Evolutionary conservation across 208 protist genomes (phyloP).

Genomic region (Wallacemonas collosoma): DNA sequence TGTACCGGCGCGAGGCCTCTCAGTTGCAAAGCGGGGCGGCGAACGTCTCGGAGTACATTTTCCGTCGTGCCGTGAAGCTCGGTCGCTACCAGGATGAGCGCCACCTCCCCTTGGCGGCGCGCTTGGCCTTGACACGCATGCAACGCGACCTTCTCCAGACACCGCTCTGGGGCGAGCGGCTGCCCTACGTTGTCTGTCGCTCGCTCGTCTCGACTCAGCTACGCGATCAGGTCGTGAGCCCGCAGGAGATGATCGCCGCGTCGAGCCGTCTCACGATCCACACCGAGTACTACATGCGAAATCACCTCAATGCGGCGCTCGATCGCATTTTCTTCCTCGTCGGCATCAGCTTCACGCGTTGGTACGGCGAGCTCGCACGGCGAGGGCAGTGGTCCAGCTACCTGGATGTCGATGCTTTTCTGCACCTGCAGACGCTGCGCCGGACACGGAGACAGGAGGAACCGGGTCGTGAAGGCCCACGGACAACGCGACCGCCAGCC

Average conservation of each 20-base stretch:
- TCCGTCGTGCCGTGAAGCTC: conserved; percentile 80
- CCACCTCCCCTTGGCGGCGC: conserved; percentile 65
- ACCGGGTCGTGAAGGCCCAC: too few species aligned
- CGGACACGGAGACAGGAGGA: neutral
- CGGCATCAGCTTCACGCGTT: conserved; percentile 59
- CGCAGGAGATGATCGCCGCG: conserved; percentile 47
- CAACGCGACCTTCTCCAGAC: conserved; percentile 53
- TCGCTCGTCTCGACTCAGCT: conserved; percentile 41
- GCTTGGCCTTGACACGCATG: conserved; percentile 61
- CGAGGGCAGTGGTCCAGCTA: conserved; percentile 25
- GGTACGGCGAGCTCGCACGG: conserved; percentile 63
- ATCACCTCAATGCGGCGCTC: conserved; percentile 73
- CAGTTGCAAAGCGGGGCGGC: conserved; percentile 52
- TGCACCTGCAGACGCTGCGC: conserved; percentile 5
- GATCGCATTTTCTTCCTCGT: conserved; percentile 83
- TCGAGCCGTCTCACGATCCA: conserved; percentile 36
- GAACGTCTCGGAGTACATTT: conserved; percentile 68
- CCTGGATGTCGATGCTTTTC: conserved; percentile 6
- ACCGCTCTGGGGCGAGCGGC: conserved; percentile 78
- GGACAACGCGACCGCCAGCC: too few species aligned
- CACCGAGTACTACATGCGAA: conserved; percentile 78
- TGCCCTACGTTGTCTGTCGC: conserved; percentile 73
- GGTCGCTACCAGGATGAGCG: conserved; percentile 54
- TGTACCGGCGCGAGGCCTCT: conserved; percentile 42
- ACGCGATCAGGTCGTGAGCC: conserved; percentile 59